Evolutionary conservation across 306 rosid species (phyloP), one percentile per base, ranked within the genome.

Genomic region (Pterocarpus santalinus): DNA sequence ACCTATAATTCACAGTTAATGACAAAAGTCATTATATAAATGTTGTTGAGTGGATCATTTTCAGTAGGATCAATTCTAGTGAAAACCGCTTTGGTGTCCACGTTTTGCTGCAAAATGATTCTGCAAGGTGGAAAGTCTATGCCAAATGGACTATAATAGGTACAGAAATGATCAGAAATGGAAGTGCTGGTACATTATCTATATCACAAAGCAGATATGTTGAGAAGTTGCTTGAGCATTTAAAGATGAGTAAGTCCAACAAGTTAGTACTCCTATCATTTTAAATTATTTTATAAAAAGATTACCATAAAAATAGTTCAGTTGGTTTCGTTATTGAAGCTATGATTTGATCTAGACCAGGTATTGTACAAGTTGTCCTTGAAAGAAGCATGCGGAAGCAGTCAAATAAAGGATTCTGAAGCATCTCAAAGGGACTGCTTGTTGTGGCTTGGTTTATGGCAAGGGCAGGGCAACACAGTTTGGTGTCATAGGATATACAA

Each of bases 1-100:
- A 84, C 97, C 97, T 90, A 33, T 58, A 72, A 38, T 33, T 5
- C 47, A 7, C 62, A 76, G 70, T 75, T 61, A 12, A 75, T 32
- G 35, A 62, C 46, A 61, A 62, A 75, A 65, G 11, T 2, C 36
- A 80, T 46, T 72, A 4, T 5, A 16, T 47, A 14, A 63, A 51
- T 15, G 28, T 39, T 52, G 17, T 63, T 41, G 4, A 64, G n/a
- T 38, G 30, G 52, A 80, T 80, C 47, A 39, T 17, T 52, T 51
- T 63, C 35, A 3, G 22, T 4, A 67, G 22, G 68, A 78, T 38
- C n/a, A 39, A 14, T 41, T 28, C 13, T 43, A 64, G 44, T 7
- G 36, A 57, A 17, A 73, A 41, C 2, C 4, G 51, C 35, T 34
- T 9, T 22, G 30, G 47, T 4, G 13, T 52, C 33, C 14, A 51